Base-by-base conservation (phyloP, 768 basidiomycete genomes). In the Gautieria morchelliformis region DNA sequence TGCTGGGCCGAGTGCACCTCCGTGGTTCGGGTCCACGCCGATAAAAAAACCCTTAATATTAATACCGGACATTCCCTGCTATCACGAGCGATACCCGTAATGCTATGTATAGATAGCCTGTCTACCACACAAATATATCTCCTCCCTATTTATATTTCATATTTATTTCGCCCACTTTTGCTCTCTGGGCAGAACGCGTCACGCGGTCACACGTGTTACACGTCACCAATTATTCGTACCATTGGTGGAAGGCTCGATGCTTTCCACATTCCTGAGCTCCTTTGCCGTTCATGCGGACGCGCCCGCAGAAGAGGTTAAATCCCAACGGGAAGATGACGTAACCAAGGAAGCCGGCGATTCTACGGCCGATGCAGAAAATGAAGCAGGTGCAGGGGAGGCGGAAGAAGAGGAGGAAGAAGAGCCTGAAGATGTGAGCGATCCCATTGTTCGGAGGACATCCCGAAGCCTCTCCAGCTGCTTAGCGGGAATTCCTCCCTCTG, bases 361-460 rank as follows among this genome's bases (percentile, higher is more conserved):
- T 66, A 37, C 4, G 35, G 35, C 4, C 14, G 35, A 14, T 10
- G 35, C 35, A 37, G 35, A 37, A 46, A 67, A 70, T 44, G 68
- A 67, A 11, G 75, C 77, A 60, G 71, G 60, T 8, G 70, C 73
- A 47, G 64, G 71, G 66, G 63, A 70, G 54, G 63, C 66, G 27
- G 49, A 60, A 15, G 58, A 64, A 41, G 63, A 57, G 24, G 51
- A 59, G 50, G 74, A 71, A 39, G 78, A 77, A 60, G 81, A 90
- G 62, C 89, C 89, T 14, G 89, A 92, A 70, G 91, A 93, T 68
- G 90, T 93, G 64, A 67, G 87, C 20, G 22, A 22, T 52, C 44
- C 17, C 19, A 30, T 49, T 42, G n/a, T n/a, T 32, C 22, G 30
- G 14, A 27, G 33, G 35, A n/a, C 17, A 22, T 15, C 39, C 33